Evolutionary conservation across 2,329 filamentous ascomycete species (phyloP).

Genomic region (Sporothrix euskadiensis): DNA sequence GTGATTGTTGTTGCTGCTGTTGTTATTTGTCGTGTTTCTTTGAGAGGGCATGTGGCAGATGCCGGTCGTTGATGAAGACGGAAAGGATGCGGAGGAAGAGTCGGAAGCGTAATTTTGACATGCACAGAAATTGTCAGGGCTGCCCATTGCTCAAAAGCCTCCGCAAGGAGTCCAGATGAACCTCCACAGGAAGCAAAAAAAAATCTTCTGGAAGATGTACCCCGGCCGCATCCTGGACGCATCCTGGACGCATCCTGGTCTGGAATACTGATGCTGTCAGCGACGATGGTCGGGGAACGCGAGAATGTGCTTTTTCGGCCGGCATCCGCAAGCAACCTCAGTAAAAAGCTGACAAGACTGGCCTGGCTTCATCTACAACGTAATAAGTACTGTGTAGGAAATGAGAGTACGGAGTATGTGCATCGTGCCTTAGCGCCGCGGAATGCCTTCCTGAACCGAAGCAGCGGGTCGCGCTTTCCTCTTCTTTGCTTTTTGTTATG

Average conservation of each 20-base stretch:
- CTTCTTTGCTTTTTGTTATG: not conserved
- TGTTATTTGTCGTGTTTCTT: not conserved
- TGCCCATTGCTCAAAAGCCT: not conserved
- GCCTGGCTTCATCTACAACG: not conserved
- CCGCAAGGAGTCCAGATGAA: not conserved
- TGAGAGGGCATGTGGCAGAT: not conserved
- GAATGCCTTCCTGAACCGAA: slow-evolving; percentile 25
- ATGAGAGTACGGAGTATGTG: slow-evolving; percentile 4
- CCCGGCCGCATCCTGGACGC: not conserved
- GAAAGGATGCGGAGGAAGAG: not conserved
- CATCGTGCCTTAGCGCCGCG: slow-evolving; percentile 21
- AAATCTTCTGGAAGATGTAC: slow-evolving; percentile 12
- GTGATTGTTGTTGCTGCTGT: not conserved
- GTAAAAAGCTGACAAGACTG: not conserved
- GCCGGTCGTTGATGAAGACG: not conserved
- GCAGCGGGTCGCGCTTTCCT: slow-evolving; percentile 18
- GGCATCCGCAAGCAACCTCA: not conserved
- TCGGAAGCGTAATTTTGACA: slow-evolving; percentile 14
- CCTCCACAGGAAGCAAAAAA: slow-evolving; percentile 1
- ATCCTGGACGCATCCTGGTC: not conserved
- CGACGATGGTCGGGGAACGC: not conserved
- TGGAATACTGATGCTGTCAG: not conserved
- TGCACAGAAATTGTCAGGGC: slow-evolving; percentile 1
- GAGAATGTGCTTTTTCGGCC: not conserved
- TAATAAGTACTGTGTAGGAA: too few species aligned